Evolutionary conservation across 148 eudicot genomes (phyloP).

Genomic region (Euryodendron excelsum): DNA sequence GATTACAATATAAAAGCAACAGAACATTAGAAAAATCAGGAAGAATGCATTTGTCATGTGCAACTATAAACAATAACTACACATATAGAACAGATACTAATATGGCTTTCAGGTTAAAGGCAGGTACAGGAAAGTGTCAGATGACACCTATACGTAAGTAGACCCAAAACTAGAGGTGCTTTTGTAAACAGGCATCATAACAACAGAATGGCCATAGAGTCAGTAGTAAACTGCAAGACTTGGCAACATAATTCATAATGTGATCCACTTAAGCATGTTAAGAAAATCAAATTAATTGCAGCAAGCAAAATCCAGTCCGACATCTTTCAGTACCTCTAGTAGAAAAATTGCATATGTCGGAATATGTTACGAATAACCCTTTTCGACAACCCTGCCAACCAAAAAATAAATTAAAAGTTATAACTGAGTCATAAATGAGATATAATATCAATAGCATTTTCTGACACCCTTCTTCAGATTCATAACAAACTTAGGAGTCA

Average conservation of each 20-base stretch:
- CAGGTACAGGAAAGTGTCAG: background rate
- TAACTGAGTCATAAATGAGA: background rate
- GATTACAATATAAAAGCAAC: no score
- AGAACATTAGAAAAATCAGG: no score
- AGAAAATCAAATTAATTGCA: background rate
- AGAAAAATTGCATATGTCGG: conserved; percentile 23
- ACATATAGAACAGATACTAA: no score
- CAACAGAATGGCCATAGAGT: background rate
- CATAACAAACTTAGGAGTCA: background rate
- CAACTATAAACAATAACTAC: no score
- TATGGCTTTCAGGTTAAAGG: background rate
- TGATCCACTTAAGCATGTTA: background rate
- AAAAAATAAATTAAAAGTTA: background rate
- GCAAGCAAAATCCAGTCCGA: background rate
- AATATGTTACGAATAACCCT: conserved; percentile 27
- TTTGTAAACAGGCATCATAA: background rate
- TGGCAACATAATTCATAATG: background rate
- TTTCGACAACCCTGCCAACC: conserved; percentile 24
- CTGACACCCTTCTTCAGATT: background rate
- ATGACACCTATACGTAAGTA: background rate
- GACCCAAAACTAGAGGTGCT: background rate
- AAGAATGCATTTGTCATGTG: no score
- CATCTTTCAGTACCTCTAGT: conserved; percentile 31
- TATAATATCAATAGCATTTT: background rate
- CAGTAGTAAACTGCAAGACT: background rate